Evolutionary conservation across 176 grass and related monocot species (phyloP).

Genomic region (Oryza glumipatula): DNA sequence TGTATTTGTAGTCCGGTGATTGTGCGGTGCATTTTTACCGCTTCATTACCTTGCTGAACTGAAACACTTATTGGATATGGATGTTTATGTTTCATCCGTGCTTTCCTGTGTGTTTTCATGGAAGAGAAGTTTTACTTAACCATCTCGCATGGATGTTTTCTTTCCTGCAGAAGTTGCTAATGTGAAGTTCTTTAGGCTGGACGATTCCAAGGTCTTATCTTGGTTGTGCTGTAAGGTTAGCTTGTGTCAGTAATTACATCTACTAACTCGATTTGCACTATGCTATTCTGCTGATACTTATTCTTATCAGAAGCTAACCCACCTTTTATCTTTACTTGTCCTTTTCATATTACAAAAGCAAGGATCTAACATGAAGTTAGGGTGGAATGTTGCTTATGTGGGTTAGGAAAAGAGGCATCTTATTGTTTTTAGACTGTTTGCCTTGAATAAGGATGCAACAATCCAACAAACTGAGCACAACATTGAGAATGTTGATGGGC

Average conservation of each 20-base stretch:
- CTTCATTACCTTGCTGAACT: neutral
- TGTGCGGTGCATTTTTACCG: constrained; percentile 11
- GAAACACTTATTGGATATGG: neutral
- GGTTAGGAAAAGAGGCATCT: constrained; percentile 8
- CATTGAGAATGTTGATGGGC: neutral
- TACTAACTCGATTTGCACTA: constrained; percentile 2
- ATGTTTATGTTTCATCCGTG: constrained; percentile 27
- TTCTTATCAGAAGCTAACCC: neutral
- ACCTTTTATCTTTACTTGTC: constrained; percentile 1
- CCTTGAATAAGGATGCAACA: neutral
- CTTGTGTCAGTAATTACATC: constrained; percentile 23
- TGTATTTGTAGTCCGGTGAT: neutral
- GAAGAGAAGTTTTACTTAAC: neutral
- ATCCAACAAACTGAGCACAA: too few relatives aligned
- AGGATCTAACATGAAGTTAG: constrained; percentile 30
- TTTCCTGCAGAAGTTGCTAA: constrained; percentile 80
- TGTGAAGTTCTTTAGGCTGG: constrained; percentile 80
- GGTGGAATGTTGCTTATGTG: constrained; percentile 7
- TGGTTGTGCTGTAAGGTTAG: constrained; percentile 98
- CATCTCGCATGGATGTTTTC: constrained; percentile 26
- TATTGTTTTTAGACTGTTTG: neutral
- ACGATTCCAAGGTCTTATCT: constrained; percentile 84
- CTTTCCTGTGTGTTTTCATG: constrained; percentile 21
- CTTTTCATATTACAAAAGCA: neutral
- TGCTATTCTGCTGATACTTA: neutral